These are phyloP conservation scores for Blastomyces percursus DNA, from an alignment of 2,329 filamentous ascomycete species.

Conservation along the genomic window DNA sequence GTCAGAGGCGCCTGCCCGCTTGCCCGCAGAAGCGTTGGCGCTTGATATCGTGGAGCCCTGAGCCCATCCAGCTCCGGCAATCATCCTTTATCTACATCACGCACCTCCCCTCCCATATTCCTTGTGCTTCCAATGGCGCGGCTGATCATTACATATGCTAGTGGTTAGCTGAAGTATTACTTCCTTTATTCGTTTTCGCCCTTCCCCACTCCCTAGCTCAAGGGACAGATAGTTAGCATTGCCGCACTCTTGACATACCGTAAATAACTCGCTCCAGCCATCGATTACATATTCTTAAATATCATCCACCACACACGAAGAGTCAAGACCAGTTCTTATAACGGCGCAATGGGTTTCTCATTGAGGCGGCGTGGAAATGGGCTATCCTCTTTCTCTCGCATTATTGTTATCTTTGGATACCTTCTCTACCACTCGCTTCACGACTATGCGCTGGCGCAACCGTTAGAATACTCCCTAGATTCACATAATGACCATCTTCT, in stretches of 20 bases:
- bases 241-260: not conserved
- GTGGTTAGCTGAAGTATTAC: not conserved
- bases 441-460: slow-evolving; percentile 24
- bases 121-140: not conserved
- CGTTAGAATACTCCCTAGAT: slow-evolving; percentile 8
- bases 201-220: not conserved
- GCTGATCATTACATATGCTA: not conserved
- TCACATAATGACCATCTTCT: slow-evolving; percentile 18
- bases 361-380: slow-evolving; percentile 3
- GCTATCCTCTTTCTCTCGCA: slow-evolving; percentile 4
- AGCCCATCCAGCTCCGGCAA: not conserved
- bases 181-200: not conserved
- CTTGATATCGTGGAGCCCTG: not conserved
- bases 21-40: not conserved
- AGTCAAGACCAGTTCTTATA: not conserved
- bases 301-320: not conserved
- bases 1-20: not conserved
- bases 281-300: not conserved
- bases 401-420: slow-evolving; percentile 7
- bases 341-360: not conserved
- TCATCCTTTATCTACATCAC: not conserved
- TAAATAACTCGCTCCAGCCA: not conserved
- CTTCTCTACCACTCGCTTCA: slow-evolving; percentile 17
- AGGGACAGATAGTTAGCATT: not conserved
- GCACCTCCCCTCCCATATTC: not conserved